These are phyloP conservation scores for Recurvomyces mirabilis DNA, from an alignment of 495 filamentous ascomycete species.

Conservation along the genomic window DNA sequence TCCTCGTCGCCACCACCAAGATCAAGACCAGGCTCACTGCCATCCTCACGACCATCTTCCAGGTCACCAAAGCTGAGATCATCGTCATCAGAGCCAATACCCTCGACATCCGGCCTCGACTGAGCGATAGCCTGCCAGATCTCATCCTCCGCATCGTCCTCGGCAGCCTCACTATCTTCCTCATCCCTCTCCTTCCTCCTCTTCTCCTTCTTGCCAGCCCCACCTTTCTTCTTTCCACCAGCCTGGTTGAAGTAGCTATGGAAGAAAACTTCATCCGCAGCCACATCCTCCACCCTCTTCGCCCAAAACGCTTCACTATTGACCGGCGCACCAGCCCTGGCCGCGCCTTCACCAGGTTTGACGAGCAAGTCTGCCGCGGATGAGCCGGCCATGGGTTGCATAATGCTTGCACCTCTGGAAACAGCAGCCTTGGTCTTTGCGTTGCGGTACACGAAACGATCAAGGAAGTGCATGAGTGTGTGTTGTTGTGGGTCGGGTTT, in stretches of 20 bases:
- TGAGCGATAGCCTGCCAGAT: constrained; percentile 52
- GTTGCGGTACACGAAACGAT: constrained; percentile 92
- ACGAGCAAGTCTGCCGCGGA: constrained; percentile 53
- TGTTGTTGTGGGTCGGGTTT: constrained; percentile 84
- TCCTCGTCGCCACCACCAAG: constrained; percentile 15
- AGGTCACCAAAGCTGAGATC: constrained; percentile 56
- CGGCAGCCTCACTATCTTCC: constrained; percentile 30
- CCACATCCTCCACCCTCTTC: constrained; percentile 72
- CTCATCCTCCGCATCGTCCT: constrained; percentile 25
- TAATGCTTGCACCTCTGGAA: constrained; percentile 70
- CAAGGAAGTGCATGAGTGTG: constrained; percentile 86
- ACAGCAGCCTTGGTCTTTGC: constrained; percentile 58
- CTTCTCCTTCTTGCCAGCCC: constrained; percentile 40
- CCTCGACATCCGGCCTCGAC: constrained; percentile 66
- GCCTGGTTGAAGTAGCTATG: constrained; percentile 84
- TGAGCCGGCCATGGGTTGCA: constrained; percentile 78
- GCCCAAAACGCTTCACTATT: constrained; percentile 90
- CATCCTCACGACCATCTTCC: constrained; percentile 41
- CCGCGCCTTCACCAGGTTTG: constrained; percentile 36
- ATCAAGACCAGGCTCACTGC: constrained; percentile 19
- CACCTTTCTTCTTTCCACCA: constrained; percentile 47
- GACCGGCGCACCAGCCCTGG: constrained; percentile 39
- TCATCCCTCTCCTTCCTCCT: constrained; percentile 34
- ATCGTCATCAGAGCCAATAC: constrained; percentile 50
- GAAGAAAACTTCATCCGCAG: constrained; percentile 92